Base-by-base conservation (phyloP, 805 yeast genomes). In the Lipomyces japonicus region DNA sequence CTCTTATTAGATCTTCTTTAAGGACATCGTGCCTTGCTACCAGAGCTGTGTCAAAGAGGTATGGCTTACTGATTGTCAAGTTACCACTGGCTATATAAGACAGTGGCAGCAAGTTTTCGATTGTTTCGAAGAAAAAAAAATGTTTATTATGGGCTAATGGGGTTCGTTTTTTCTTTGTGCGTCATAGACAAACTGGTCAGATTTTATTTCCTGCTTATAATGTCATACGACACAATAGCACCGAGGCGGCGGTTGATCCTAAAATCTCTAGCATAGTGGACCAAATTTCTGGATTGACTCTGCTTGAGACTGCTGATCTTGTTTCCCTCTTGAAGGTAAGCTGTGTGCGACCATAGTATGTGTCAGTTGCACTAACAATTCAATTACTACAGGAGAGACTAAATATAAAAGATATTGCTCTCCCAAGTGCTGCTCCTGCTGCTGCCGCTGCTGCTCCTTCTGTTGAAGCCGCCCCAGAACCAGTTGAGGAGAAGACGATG, bases 341-440 rank as follows among this genome's bases (percentile, higher is more conserved):
- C 19, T 12, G 83, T 83, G 37, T 12, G 7, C 21, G 6, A 18
- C 16, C 16, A n/a, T 6, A n/a, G n/a, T 6, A 9, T 22, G 23
- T 19, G 31, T 23, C 28, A 22, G 35, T 24, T 16, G 12, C 16
- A 14, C 22, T 18, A 24, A 32, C 36, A 25, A 41, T 16, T 14
- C 16, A 18, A 9, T 21, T 21, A 12, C 22, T 16, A 30, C 21
- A 52, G 72, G 73, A 82, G 39, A 83, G 82, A 66, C 81, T 93
- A 63, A 89, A 93, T 73, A 93, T 93, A 60, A 87, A 97, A 59
- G 99, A 93, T 68, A 88, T 90, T 62, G 78, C 95, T 3, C 78
- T 72, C n/a, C 80, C 77, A 44, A 78, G 80, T 31, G 80, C 77
- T 36, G 80, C 77, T 40, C 79, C 80, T 37, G 80, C 80, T 31